These are phyloP conservation scores for Coemansia sp. DNA, from an alignment of 192 early-diverging fungal species.

Conservation along the genomic window DNA sequence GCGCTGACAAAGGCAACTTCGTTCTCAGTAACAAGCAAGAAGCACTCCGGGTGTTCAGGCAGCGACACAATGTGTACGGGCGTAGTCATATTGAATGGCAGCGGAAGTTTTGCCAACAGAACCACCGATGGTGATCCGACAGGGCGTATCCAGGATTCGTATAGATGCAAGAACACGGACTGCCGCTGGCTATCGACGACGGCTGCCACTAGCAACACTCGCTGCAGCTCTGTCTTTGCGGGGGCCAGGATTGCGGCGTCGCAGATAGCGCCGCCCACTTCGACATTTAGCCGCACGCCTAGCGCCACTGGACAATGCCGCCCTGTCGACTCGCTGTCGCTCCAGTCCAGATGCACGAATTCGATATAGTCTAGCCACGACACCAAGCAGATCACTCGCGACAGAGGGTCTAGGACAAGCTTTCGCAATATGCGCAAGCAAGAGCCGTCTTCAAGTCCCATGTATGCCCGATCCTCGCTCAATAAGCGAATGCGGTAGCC, in stretches of 20 bases:
- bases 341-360: slow-evolving; percentile 21
- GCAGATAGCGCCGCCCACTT: slow-evolving; percentile 26
- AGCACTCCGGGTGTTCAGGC: slow-evolving; percentile 35
- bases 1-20: slow-evolving; percentile 31
- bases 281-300: slow-evolving; percentile 4
- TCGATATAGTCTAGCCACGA: slow-evolving; percentile 44
- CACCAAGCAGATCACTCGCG: slow-evolving; percentile 29
- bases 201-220: slow-evolving; percentile 39
- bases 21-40: slow-evolving; percentile 30
- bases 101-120: slow-evolving; percentile 37
- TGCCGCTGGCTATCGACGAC: slow-evolving; percentile 23
- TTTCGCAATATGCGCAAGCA: slow-evolving; percentile 22
- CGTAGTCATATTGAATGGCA: slow-evolving; percentile 29
- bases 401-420: slow-evolving; percentile 26
- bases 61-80: slow-evolving; percentile 39
- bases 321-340: neutral
- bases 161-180: slow-evolving; percentile 27
- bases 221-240: slow-evolving; percentile 21
- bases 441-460: neutral
- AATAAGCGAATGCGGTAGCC: slow-evolving; percentile 10
- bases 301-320: neutral
- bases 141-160: slow-evolving; percentile 34
- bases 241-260: slow-evolving; percentile 39
- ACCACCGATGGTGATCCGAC: neutral
- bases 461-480: slow-evolving; percentile 1